Evolutionary conservation across 306 rosid species (phyloP), one percentile per base, ranked within the genome.

Genomic region (Ochetophila trinervis): DNA sequence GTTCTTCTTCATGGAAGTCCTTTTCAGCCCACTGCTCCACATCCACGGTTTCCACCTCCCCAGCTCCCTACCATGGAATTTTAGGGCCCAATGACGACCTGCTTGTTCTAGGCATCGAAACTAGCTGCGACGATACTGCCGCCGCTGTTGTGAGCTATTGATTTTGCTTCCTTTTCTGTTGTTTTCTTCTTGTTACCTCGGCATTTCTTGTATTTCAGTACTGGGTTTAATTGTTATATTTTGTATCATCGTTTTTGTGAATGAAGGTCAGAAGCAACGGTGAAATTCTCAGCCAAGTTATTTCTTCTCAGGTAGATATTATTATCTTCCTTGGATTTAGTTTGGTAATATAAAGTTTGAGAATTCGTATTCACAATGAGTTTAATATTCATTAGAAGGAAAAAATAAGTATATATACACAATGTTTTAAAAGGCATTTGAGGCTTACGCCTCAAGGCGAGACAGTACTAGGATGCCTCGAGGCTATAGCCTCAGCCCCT

Each of bases 71-170:
- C 16, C 52, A n/a, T 68, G 78, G 5, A 42, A 72, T 72, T 19
- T 42, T 77, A 5, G 67, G 51, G 44, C 74, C 80, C 36, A 65
- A 69, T 18, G 80, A 50, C 1, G 79, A 79, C 48, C 67, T 89
- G 4, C 67, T 87, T 67, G 86, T 93, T 75, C 79, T 93, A 42
- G 98, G 98, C 60, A 89, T 93, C 36, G 98, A 93, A 75, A 93
- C 98, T 57, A 89, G 98, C 86, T 89, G 98, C 69, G 98, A 93
- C 74, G 98, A 93, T 77, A 93, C 98, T 5, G 98, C 96, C 0
- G 97, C 94, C 7, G 97, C 98, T 16, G 83, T 93, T 45, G 97
- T 93, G 81, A 57, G 90, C 70, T 9, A 22, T 14, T 70, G 19
- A 35, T 30, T 60, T 42, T 6, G 45, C 18, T 60, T 48, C 57